A percentile compares a stretch with the other conserved stretches of the same genome.
phyloP scores from a whole-genome alignment of 257 asterid species.

The Solanum arcanum region DNA sequence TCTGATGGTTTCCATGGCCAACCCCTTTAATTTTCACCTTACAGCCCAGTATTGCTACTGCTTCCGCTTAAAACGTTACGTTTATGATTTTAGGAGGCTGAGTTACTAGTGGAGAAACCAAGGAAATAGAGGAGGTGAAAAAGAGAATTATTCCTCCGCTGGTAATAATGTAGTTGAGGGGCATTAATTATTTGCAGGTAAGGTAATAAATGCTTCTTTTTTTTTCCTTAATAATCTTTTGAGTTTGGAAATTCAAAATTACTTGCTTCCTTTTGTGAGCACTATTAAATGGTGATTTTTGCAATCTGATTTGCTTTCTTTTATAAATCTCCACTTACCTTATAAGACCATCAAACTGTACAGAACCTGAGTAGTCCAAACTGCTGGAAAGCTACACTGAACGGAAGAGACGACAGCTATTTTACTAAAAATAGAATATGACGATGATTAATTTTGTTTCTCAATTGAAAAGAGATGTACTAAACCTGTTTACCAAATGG shows the following conservation, averaged over 20 bases:
- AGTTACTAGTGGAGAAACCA: neutral
- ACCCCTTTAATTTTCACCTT: neutral
- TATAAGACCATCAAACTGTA: neutral
- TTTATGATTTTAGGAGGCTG: neutral
- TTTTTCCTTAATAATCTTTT: neutral
- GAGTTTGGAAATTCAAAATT: neutral
- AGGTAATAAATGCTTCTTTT: neutral
- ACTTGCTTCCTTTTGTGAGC: neutral
- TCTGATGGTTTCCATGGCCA: constrained; percentile 3
- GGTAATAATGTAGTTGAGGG: neutral
- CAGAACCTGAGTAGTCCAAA: neutral
- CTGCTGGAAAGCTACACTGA: neutral
- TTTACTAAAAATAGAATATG: neutral
- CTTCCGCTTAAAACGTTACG: neutral
- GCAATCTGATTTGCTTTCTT: neutral
- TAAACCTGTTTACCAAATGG: neutral
- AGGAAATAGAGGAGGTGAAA: neutral
- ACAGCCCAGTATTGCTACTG: neutral
- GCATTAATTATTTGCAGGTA: neutral
- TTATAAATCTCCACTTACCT: neutral
- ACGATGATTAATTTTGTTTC: neutral
- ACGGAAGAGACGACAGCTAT: neutral
- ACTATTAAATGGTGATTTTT: neutral
- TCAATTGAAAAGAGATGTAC: neutral
- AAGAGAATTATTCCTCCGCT: neutral